A percentile compares a stretch with the other conserved stretches of the same genome.
Evolutionary conservation across 2,329 filamentous ascomycete genomes (phyloP).

Genomic region (Cryphonectria carpinicola): DNA sequence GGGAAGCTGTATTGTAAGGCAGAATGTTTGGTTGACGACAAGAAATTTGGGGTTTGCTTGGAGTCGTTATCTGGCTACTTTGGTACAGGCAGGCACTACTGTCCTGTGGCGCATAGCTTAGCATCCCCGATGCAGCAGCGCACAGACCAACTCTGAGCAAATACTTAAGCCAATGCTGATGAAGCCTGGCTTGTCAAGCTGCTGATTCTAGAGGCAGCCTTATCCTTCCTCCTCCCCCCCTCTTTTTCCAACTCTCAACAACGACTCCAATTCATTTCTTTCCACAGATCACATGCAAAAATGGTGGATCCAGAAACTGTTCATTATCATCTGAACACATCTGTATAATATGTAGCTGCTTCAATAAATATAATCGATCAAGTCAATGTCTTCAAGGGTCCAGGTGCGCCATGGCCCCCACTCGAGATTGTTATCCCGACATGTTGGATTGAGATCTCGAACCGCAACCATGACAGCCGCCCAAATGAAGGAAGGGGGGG

Average conservation of each 20-base stretch:
- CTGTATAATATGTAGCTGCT: not conserved
- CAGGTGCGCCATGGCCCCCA: not conserved
- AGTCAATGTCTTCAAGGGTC: not conserved
- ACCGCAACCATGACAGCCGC: not conserved
- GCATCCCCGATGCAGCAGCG: not conserved
- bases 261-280: not conserved
- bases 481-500: not conserved
- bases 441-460: not conserved
- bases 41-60: slow-evolving; percentile 28
- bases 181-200: not conserved
- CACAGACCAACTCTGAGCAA: not conserved
- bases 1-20: slow-evolving; percentile 12
- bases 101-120: not conserved
- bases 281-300: too few relatives aligned
- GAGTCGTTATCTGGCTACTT: slow-evolving; percentile 29
- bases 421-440: not conserved
- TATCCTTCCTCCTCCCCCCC: not conserved
- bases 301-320: not conserved
- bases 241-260: not conserved
- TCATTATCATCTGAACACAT: not conserved
- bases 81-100: slow-evolving; percentile 17
- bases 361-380: not conserved
- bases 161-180: not conserved
- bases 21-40: slow-evolving; percentile 18
- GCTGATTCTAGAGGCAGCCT: not conserved